Percentiles rank a stretch among this genome's conserved stretches.
These are phyloP conservation scores for Tolypocladium ovalisporum DNA, from an alignment of 2,329 filamentous ascomycete species.

Conservation along the genomic window DNA sequence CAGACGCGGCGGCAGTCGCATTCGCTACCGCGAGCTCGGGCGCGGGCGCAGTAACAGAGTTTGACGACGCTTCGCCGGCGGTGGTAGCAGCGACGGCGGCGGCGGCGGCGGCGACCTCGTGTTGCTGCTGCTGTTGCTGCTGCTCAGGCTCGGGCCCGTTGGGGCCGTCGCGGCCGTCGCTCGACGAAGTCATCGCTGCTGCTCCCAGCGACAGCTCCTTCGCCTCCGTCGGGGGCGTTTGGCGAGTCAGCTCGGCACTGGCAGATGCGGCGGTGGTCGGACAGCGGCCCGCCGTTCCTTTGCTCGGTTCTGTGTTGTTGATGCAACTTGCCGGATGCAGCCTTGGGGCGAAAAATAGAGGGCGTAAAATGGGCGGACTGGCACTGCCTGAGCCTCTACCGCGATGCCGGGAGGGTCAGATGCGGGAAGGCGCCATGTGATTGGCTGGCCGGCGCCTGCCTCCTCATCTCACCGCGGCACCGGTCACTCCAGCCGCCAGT, in stretches of 20 bases:
- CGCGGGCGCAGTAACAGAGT: not conserved
- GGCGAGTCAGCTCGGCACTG: not conserved
- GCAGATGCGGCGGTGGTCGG: not conserved
- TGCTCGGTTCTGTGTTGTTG: conserved; percentile 3
- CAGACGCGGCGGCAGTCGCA: not conserved
- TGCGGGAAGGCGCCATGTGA: conserved; percentile 9
- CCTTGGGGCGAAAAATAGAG: conserved; percentile 10
- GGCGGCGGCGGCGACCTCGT: not conserved
- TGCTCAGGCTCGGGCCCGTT: conserved; percentile 6
- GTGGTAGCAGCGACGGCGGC: not conserved
- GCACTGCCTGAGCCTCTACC: conserved; percentile 1
- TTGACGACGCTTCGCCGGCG: not conserved
- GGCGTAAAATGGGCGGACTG: conserved; percentile 1
- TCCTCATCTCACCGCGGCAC: conserved; percentile 3
- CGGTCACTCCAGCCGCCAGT: not conserved
- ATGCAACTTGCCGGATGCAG: conserved; percentile 2
- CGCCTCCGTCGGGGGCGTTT: conserved; percentile 24
- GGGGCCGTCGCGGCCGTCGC: conserved; percentile 25
- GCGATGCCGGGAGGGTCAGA: conserved; percentile 7
- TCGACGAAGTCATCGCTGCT: conserved; percentile 53
- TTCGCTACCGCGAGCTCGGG: not conserved
- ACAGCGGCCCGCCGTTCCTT: not conserved
- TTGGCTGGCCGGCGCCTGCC: conserved; percentile 8
- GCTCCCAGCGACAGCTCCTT: conserved; percentile 40
- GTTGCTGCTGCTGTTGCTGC: not conserved